phyloP scores from a whole-genome alignment of 2,329 filamentous ascomycete species.

The Botrytis deweyae region DNA sequence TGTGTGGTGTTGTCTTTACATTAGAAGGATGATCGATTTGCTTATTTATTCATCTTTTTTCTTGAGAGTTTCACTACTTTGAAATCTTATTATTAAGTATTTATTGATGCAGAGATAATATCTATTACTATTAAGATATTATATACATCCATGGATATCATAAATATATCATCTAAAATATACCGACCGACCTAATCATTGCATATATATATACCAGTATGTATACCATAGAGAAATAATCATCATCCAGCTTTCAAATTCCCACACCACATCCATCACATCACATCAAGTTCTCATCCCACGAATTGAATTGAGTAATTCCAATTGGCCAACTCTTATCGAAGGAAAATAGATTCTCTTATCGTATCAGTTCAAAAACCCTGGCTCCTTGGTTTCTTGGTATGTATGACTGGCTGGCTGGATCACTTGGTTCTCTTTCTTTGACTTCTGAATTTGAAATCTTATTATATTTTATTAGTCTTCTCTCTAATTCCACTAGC shows the following conservation, averaged over 20 bases:
- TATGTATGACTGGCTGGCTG: background rate
- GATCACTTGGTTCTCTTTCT: background rate
- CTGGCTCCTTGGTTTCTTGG: background rate
- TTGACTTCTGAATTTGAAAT: background rate
- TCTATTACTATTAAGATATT: too few relatives aligned
- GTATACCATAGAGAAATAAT: background rate
- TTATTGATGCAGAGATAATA: too few relatives aligned
- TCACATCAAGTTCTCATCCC: background rate
- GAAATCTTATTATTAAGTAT: background rate
- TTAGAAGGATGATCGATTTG: background rate
- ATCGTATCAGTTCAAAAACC: background rate
- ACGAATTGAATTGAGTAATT: conserved; percentile 7
- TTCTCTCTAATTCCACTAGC: background rate
- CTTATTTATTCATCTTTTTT: background rate
- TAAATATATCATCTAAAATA: background rate
- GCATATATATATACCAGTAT: too few relatives aligned
- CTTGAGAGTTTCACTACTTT: background rate
- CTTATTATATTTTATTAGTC: background rate
- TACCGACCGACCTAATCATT: too few relatives aligned
- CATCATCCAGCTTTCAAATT: background rate
- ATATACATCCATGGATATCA: too few relatives aligned
- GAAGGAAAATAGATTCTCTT: background rate
- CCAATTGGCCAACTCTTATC: conserved; percentile 16
- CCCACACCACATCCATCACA: background rate
- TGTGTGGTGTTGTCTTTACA: background rate